phyloP scores from a whole-genome alignment of 2,329 filamentous ascomycete species.

The Colletotrichum caudatum region DNA sequence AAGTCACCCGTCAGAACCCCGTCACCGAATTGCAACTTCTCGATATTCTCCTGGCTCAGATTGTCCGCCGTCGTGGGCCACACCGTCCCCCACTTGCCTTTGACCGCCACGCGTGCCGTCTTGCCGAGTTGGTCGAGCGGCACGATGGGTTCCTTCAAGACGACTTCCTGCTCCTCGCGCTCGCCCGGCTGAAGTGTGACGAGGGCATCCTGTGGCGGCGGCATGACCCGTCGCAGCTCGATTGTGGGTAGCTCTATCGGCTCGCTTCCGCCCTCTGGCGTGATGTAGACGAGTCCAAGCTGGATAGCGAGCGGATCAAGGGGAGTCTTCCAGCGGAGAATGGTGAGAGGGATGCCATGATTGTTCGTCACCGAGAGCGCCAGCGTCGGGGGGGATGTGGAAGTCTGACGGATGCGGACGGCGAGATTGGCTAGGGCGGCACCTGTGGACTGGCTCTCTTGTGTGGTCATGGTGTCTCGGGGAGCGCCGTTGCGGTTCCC shows the following conservation, averaged over 20 bases:
- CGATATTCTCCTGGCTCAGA: constrained; percentile 34
- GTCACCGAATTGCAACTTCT: constrained; percentile 40
- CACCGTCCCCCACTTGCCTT: constrained; percentile 55
- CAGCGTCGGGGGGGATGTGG: constrained; percentile 52
- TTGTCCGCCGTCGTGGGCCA: constrained; percentile 47
- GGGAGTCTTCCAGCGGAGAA: constrained; percentile 60
- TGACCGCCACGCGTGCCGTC: constrained; percentile 51
- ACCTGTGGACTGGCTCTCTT: constrained; percentile 22
- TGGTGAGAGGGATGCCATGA: constrained; percentile 52
- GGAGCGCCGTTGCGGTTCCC: constrained; percentile 23
- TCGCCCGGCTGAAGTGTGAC: constrained; percentile 55
- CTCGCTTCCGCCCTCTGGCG: constrained; percentile 48
- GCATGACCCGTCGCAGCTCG: constrained; percentile 56
- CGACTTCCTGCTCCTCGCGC: constrained; percentile 50
- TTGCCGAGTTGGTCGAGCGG: constrained; percentile 50
- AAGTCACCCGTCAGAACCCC: constrained; percentile 38
- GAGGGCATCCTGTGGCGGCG: constrained; percentile 53
- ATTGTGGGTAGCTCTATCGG: constrained; percentile 54
- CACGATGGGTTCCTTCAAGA: constrained; percentile 53
- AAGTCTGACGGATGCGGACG: constrained; percentile 52
- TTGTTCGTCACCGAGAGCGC: constrained; percentile 56
- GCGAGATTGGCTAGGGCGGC: constrained; percentile 45
- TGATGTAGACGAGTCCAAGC: constrained; percentile 57
- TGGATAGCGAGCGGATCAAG: constrained; percentile 57
- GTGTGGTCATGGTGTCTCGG: constrained; percentile 28